Evolutionary conservation across 805 yeast species (phyloP), one percentile per base, ranked within the genome.

Genomic region (Candida parachauliodes): DNA sequence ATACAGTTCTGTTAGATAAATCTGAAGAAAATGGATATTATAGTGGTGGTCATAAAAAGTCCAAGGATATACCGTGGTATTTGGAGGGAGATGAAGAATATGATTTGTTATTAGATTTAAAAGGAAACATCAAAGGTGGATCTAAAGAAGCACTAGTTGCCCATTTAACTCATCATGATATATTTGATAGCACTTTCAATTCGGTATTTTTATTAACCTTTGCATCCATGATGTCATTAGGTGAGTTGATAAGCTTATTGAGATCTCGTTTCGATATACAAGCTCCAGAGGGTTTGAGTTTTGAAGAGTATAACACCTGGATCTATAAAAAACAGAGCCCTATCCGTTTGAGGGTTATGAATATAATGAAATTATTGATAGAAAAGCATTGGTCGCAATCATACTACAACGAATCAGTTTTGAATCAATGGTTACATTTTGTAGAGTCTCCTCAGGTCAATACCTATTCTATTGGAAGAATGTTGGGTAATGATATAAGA

Each of bases 261-360:
- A 73, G 84, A 22, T 72, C 73, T 27, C 68, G 94, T 39, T 91
- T 81, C 59, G 72, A 79, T 39, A 60, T 77, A 11, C 77, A 76
- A 44, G 93, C 96, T 16, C 96, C 96, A 0, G 96, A 86, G 51
- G 95, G 94, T 0, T 61, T 91, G 42, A 77, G 85, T 42, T 85
- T 79, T 52, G 94, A 83, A 44, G 95, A 87, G 51, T 86, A 84
- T 55, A 76, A 78, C 31, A 60, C 71, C 8, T 88, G 96, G 96
- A 69, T 79, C 8, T 77, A 78, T 28, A 76, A 74, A 51, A 86
- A 86, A 51, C 77, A 81, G 42, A 68, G 66, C 40, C 87, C 86
- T 1, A 80, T 83, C 22, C 76, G 88, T 38, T 50, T 73, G 17
- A 70, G 86, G 40, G 84, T 84, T 8, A 68, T 84, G 41, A 77